These are phyloP conservation scores for Pythium periplocum DNA, from an alignment of 352 stramenopile genomes.

Conservation along the genomic window DNA sequence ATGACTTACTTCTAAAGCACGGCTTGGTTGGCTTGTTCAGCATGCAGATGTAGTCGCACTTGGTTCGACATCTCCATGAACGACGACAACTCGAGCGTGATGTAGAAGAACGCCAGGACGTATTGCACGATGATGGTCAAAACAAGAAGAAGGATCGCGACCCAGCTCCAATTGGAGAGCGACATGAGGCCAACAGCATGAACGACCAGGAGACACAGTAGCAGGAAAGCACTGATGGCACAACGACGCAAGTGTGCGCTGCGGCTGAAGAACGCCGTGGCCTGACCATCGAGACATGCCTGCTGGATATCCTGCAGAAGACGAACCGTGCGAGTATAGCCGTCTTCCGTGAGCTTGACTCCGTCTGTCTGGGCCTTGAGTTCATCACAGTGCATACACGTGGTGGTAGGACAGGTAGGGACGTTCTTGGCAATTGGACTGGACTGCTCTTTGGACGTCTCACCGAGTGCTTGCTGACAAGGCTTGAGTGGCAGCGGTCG, in stretches of 20 bases:
- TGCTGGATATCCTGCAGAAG: constrained; percentile 46
- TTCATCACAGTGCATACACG: constrained; percentile 40
- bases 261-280: constrained; percentile 33
- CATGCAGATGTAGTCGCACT: constrained; percentile 54
- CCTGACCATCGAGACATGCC: constrained; percentile 32
- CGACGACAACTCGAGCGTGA: constrained; percentile 76
- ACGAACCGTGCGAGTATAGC: constrained; percentile 7
- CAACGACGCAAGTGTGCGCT: constrained; percentile 33
- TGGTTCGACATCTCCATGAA: constrained; percentile 76
- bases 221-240: constrained; percentile 20
- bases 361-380: constrained; percentile 14
- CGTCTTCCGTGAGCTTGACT: neutral
- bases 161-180: constrained; percentile 17
- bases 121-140: constrained; percentile 53
- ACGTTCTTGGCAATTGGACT: constrained; percentile 3
- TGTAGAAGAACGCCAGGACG: constrained; percentile 70
- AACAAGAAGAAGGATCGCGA: constrained; percentile 28
- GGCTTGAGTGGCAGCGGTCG: constrained; percentile 16
- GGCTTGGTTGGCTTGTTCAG: constrained; percentile 6
- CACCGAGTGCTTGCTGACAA: constrained; percentile 27
- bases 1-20: too few relatives aligned
- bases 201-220: constrained; percentile 25
- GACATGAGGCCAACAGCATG: constrained; percentile 15
- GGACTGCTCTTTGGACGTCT: constrained; percentile 10
- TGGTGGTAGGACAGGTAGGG: constrained; percentile 30